Conservation (phyloP, 768 basidiomycete species). For the Amanita inopinata region DNA sequence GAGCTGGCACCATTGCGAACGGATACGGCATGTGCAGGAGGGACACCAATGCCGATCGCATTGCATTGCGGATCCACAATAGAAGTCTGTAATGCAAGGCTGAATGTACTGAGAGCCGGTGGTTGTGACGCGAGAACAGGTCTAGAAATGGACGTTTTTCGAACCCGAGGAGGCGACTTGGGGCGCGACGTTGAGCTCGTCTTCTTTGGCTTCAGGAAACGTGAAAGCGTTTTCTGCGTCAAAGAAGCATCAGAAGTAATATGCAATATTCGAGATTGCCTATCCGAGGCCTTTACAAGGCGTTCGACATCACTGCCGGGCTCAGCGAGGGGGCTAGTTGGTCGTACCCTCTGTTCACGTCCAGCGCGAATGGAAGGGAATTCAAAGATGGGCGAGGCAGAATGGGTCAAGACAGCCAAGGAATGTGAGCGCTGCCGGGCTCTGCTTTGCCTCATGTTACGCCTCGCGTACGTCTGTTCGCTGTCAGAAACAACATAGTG, state of each 20-base stretch:
- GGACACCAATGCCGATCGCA: background rate
- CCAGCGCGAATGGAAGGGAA: conserved; percentile 3
- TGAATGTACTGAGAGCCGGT: conserved; percentile 6
- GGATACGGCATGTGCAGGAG: background rate
- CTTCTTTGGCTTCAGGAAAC: conserved; percentile 16
- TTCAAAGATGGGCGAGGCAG: background rate
- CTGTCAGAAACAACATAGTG: conserved; percentile 6
- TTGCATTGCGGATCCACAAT: background rate
- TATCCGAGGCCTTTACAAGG: background rate
- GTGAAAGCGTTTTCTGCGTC: conserved; percentile 12
- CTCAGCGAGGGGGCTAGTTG: background rate
- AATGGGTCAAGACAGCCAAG: background rate
- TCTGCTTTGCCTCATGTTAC: background rate
- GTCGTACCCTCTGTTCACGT: background rate
- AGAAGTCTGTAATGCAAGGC: conserved; percentile 8
- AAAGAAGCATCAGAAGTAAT: conserved; percentile 3
- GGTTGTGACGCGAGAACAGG: conserved; percentile 12
- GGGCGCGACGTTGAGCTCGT: conserved; percentile 7
- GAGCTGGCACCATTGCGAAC: conserved; percentile 1
- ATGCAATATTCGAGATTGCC: background rate
- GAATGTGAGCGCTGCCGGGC: conserved; percentile 7
- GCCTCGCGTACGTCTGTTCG: conserved; percentile 3
- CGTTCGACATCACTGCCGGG: background rate
- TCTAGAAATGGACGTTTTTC: conserved; percentile 18
- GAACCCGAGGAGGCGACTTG: conserved; percentile 14